Evolutionary conservation across 2,329 filamentous ascomycete species (phyloP), one percentile per base, ranked within the genome.

Genomic region (Thielaviopsis ethacetica): DNA sequence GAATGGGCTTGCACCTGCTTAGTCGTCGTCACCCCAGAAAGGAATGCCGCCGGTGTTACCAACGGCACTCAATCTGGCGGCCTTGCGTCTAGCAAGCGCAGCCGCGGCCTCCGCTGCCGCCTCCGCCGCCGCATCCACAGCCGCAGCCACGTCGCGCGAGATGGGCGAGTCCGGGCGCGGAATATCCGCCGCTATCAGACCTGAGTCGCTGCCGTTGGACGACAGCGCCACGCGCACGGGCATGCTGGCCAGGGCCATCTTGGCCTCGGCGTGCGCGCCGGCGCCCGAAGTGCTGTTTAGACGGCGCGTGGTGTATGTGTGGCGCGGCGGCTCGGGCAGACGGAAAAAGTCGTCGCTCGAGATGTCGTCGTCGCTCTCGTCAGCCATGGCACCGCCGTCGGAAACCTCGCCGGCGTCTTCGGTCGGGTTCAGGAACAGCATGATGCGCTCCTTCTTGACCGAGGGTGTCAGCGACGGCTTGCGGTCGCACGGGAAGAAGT

Each of bases 21-120:
- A 68, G 57, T 67, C 71, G 50, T 75, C 71, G 54, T 75, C 71
- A n/a, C 70, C 72, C 72, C 71, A 73, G 65, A 67, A 71, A 2
- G 70, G 69, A 41, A 68, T 64, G 7, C 69, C 67, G 26, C 64
- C 63, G 7, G 65, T 62, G 22, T 63, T 63, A 19, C 72, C 72
- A 17, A 74, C 71, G 1, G 72, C 72, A 56, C 72, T 73, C 51
- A 74, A 64, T 5, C 75, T 70, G 12, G 72, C 73, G 55, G 69
- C 68, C 64, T 71, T 75, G 65, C 72, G 56, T 51, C 34, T 58
- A 41, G 24, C 30, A 17, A 58, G 30, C 15, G 49, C 49, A 15
- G 49, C 49, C 19, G 49, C 21, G 5, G 49, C 19, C 19, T 24
- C 38, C 19, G 49, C 49, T 2, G 49, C 21, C 21, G 49, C 19